Conservation (phyloP, 306 rosid species). For the Lupinus albus region DNA sequence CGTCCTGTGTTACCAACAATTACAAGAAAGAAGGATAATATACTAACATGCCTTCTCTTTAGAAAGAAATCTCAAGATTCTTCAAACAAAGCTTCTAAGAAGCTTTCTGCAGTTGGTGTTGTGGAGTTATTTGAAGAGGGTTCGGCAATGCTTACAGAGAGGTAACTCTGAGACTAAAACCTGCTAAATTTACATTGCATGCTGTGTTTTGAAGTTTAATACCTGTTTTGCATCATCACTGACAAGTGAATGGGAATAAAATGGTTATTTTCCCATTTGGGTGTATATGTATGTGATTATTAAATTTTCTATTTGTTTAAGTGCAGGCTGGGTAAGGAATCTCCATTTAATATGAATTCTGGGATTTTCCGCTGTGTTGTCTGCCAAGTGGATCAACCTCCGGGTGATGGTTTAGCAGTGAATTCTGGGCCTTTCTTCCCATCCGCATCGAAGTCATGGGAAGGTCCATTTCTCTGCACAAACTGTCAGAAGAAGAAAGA, state of each 20-base stretch:
- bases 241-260: background rate
- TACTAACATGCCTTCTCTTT: constrained; percentile 64
- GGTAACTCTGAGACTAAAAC: constrained; percentile 46
- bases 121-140: constrained; percentile 95
- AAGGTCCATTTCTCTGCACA: constrained; percentile 81
- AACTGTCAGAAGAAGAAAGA: constrained; percentile 76
- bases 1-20: constrained; percentile 65
- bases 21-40: constrained; percentile 65
- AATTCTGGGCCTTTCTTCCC: constrained; percentile 69
- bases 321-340: constrained; percentile 81
- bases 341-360: constrained; percentile 52
- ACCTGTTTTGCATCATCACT: background rate
- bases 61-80: constrained; percentile 70
- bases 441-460: constrained; percentile 71
- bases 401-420: constrained; percentile 61
- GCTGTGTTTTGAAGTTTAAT: background rate
- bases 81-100: constrained; percentile 59
- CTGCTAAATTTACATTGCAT: constrained; percentile 7
- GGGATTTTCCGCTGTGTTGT: constrained; percentile 83
- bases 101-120: constrained; percentile 79
- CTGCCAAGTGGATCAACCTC: constrained; percentile 83
- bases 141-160: constrained; percentile 89
- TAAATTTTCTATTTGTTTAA: constrained; percentile 29
- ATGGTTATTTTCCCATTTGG: background rate
- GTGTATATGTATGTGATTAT: constrained; percentile 4